Percentiles rank a stretch among this genome's conserved stretches.
Evolutionary conservation across 208 protist species (phyloP).

Genomic region (Wallacemonas rigidus): DNA sequence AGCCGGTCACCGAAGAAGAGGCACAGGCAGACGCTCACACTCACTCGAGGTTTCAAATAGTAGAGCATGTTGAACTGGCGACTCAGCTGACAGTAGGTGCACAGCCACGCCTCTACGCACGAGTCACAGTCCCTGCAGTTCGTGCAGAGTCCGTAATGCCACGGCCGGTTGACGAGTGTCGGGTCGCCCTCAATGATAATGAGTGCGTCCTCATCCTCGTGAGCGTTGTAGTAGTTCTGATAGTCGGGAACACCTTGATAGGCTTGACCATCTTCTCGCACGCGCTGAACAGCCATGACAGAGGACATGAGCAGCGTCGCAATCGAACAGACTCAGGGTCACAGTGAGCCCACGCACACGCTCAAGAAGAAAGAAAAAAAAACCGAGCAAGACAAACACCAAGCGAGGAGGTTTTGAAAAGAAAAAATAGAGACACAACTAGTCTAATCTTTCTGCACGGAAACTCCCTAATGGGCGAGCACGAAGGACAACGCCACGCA

Average conservation of each 20-base stretch:
- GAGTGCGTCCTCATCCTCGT: slow-evolving; percentile 10
- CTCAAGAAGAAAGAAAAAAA: no score
- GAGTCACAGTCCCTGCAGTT: slow-evolving; percentile 39
- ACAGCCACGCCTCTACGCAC: slow-evolving; percentile 39
- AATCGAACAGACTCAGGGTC: no score
- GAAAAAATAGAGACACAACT: no score
- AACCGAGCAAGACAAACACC: no score
- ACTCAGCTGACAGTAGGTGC: slow-evolving; percentile 42
- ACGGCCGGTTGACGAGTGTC: slow-evolving; percentile 10
- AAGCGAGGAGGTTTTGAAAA: no score
- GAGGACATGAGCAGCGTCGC: not conserved
- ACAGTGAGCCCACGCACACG: no score
- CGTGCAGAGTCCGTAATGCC: slow-evolving; percentile 46
- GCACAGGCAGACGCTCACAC: slow-evolving; percentile 8
- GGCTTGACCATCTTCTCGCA: slow-evolving; percentile 4
- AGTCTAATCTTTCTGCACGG: no score
- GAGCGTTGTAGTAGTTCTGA: slow-evolving; percentile 6
- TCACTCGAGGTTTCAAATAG: slow-evolving; percentile 12
- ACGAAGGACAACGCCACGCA: no score
- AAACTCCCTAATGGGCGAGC: no score
- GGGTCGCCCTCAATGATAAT: slow-evolving; percentile 13
- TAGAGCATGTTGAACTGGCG: slow-evolving; percentile 50
- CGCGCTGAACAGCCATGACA: not conserved
- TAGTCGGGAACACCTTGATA: slow-evolving; percentile 4
- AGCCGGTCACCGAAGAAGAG: not conserved